These are phyloP conservation scores for Dactylellina leptospora DNA, from an alignment of 2,329 filamentous ascomycete species.

Conservation along the genomic window DNA sequence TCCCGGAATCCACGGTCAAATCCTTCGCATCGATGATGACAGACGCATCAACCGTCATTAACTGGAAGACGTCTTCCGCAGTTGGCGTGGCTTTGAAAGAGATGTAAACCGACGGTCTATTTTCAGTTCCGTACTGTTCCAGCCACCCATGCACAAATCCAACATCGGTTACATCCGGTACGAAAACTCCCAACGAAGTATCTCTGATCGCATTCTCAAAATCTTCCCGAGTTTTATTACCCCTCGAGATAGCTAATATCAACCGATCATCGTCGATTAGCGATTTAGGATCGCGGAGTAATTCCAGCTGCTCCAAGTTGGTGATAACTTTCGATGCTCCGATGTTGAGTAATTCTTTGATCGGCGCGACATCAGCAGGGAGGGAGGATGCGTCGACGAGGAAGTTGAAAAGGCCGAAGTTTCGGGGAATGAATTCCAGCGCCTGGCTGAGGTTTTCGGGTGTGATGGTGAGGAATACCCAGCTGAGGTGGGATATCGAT, in stretches of 20 bases:
- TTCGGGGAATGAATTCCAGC: constrained; percentile 67
- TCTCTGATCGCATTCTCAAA: constrained; percentile 56
- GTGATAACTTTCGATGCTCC: constrained; percentile 89
- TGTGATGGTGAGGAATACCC: constrained; percentile 67
- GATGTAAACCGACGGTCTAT: constrained; percentile 64
- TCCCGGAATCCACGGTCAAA: constrained; percentile 72
- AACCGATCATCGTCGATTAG: constrained; percentile 66
- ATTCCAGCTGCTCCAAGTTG: constrained; percentile 71
- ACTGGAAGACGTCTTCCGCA: constrained; percentile 60
- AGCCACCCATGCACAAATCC: constrained; percentile 63
- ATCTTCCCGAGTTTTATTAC: constrained; percentile 56
- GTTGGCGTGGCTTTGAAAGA: constrained; percentile 62
- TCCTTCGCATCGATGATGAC: constrained; percentile 77
- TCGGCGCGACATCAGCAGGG: constrained; percentile 71
- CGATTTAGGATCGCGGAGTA: constrained; percentile 63
- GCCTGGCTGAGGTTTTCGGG: constrained; percentile 63
- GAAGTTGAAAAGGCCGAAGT: constrained; percentile 68
- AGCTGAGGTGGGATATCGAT: constrained; percentile 69
- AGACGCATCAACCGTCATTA: constrained; percentile 65
- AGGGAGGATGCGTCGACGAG: constrained; percentile 81
- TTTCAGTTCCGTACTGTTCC: constrained; percentile 64
- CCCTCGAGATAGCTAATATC: constrained; percentile 64
- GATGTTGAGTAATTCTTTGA: constrained; percentile 81
- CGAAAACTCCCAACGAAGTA: constrained; percentile 57
- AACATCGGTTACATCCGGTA: constrained; percentile 59